These are phyloP conservation scores for Biscogniauxia mediterranea DNA, from an alignment of 2,329 filamentous ascomycete species.

Conservation along the genomic window DNA sequence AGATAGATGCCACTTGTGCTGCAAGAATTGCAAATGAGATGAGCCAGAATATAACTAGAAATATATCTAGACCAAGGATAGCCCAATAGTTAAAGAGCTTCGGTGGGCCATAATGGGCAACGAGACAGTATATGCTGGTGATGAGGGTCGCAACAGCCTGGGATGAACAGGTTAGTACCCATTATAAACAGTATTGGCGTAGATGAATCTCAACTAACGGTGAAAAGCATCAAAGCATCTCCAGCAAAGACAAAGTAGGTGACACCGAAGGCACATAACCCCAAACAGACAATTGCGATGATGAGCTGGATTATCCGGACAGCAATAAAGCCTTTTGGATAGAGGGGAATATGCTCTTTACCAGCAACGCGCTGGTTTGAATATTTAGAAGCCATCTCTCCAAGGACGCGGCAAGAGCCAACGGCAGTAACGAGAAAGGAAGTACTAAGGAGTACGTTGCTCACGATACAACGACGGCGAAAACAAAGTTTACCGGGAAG, in stretches of 20 bases:
- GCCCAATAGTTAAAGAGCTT: conserved; percentile 53
- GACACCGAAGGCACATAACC: conserved; percentile 46
- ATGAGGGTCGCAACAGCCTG: conserved; percentile 45
- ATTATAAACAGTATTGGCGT: neutral
- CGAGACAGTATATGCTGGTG: conserved; percentile 45
- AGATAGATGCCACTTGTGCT: conserved; percentile 30
- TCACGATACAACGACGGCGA: neutral
- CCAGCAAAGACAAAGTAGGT: conserved; percentile 28
- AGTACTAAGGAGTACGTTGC: neutral
- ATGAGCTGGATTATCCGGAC: conserved; percentile 46
- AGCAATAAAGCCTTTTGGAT: conserved; percentile 43
- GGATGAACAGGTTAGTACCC: neutral
- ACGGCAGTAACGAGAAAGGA: neutral
- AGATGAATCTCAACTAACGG: conserved; percentile 34
- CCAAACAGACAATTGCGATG: conserved; percentile 45
- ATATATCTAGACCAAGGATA: conserved; percentile 49
- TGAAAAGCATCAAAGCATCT: conserved; percentile 35
- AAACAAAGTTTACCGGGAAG: neutral
- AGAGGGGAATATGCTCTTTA: conserved; percentile 45
- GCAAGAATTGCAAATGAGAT: conserved; percentile 42
- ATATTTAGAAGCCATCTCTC: conserved; percentile 27
- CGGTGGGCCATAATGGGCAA: conserved; percentile 41
- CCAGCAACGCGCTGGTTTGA: conserved; percentile 35
- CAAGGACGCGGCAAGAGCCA: neutral
- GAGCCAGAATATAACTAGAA: conserved; percentile 54